phyloP scores from a whole-genome alignment of 2,329 filamentous ascomycete species.

The Cladosporium sp. region DNA sequence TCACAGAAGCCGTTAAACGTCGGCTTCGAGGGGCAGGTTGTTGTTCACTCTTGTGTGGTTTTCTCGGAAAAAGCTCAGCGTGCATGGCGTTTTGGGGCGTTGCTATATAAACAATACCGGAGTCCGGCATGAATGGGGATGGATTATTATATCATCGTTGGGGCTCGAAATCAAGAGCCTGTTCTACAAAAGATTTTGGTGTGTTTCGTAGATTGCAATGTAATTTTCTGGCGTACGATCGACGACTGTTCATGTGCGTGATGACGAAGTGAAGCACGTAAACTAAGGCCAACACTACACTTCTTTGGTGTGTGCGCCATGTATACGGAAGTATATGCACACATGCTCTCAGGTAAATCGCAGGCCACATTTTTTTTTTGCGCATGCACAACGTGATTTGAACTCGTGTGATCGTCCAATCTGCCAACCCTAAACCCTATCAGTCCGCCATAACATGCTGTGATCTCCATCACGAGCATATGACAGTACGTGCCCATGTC shows the following conservation, averaged over 20 bases:
- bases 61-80: constrained; percentile 8
- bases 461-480: background rate
- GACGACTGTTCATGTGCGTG: background rate
- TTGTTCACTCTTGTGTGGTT: constrained; percentile 1
- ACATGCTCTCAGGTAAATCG: too few species aligned
- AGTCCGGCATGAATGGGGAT: constrained; percentile 12
- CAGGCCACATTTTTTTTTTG: too few species aligned
- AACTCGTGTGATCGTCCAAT: too few species aligned
- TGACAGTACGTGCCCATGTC: background rate
- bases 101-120: background rate
- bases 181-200: background rate
- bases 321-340: too few species aligned
- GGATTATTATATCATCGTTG: background rate
- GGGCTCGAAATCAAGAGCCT: background rate
- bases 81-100: constrained; percentile 17
- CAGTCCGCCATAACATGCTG: too few species aligned
- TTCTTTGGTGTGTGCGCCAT: too few species aligned
- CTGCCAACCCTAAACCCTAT: background rate
- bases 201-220: constrained; percentile 18
- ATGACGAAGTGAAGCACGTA: background rate
- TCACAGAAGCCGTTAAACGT: constrained; percentile 58
- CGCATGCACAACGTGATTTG: too few species aligned
- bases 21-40: background rate
- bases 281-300: background rate
- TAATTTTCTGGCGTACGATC: constrained; percentile 10